Evolutionary conservation across 345 rosid species (phyloP), one percentile per base, ranked within the genome.

Genomic region (Syzygium grande): DNA sequence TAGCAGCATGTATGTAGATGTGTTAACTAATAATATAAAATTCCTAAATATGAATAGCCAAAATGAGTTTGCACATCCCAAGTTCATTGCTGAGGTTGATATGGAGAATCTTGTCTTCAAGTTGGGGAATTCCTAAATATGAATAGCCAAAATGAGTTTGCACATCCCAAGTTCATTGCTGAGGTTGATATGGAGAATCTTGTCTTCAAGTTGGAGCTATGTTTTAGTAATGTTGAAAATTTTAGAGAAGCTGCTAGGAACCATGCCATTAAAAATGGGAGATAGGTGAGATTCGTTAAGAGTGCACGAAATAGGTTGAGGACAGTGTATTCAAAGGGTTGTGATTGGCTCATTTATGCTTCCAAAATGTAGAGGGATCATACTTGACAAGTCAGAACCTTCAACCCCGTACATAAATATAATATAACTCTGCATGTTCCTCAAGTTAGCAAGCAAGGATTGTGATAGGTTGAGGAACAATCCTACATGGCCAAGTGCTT

Each of bases 21-120:
- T 4, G n/a, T 23, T 56, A 56, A 25, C 0, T 56, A 0, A 56
- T 4, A 23, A 23, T 54, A 5, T 23, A 23, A 0, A 56, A 23
- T 56, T 56, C n/a, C 23, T 56, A 5, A 56, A 56, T 56, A 56
- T 56, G n/a, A 0, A 56, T 56, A 25, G 1, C 11, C n/a, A 56
- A 56, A 56, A 9, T 54, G 23, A 54, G 56, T 54, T 10, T 54
- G 21, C 23, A 54, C 23, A 54, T 54, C 56, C 23, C 0, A 0
- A 54, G 23, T 54, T 54, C 21, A 54, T 3, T 54, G 56, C 3
- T 54, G 9, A 54, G 9, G 2, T 54, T 54, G 9, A 54, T 17
- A 56, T 56, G 27, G 2, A 56, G 22, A 56, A 56, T 8, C 11
- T 0, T 56, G 3, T 23, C 61, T 56, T 23, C n/a, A 23, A 56